These are phyloP conservation scores for Ottelia alismoides DNA, from an alignment of 106 monocot species.

Conservation along the genomic window DNA sequence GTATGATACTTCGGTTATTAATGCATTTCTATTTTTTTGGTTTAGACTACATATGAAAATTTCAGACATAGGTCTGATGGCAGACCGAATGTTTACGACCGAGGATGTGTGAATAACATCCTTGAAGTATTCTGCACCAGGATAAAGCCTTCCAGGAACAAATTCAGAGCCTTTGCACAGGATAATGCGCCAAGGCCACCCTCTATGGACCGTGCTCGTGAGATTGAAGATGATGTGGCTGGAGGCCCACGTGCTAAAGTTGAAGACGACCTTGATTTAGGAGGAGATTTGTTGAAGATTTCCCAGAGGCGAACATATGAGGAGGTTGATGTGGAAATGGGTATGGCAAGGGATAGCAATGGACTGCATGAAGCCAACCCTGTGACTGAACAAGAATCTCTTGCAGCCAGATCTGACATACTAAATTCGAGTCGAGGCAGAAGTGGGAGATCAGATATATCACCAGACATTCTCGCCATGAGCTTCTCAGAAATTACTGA, in stretches of 20 bases:
- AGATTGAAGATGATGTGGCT: slow-evolving; percentile 30
- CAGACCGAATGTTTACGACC: slow-evolving; percentile 45
- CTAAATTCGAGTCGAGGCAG: slow-evolving; percentile 25
- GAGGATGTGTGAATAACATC: slow-evolving; percentile 61
- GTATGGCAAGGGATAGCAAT: slow-evolving; percentile 23
- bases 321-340: slow-evolving; percentile 38
- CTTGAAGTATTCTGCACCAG: slow-evolving; percentile 65
- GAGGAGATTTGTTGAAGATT: slow-evolving; percentile 68
- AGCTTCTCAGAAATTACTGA: slow-evolving; percentile 3
- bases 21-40: not conserved
- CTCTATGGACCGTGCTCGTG: slow-evolving; percentile 3
- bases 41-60: slow-evolving; percentile 89
- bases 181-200: slow-evolving; percentile 20
- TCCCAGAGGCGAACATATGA: slow-evolving; percentile 48
- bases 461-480: slow-evolving; percentile 21
- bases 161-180: slow-evolving; percentile 48
- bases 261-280: slow-evolving; percentile 83
- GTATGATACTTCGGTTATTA: too few species aligned
- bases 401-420: slow-evolving; percentile 9
- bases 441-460: slow-evolving; percentile 37
- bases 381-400: slow-evolving; percentile 11
- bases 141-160: slow-evolving; percentile 56
- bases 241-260: slow-evolving; percentile 68
- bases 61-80: slow-evolving; percentile 72
- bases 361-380: slow-evolving; percentile 5